Evolutionary conservation across 768 basidiomycete genomes (phyloP), one percentile per base, ranked within the genome.

Genomic region (Boletus fagicola): DNA sequence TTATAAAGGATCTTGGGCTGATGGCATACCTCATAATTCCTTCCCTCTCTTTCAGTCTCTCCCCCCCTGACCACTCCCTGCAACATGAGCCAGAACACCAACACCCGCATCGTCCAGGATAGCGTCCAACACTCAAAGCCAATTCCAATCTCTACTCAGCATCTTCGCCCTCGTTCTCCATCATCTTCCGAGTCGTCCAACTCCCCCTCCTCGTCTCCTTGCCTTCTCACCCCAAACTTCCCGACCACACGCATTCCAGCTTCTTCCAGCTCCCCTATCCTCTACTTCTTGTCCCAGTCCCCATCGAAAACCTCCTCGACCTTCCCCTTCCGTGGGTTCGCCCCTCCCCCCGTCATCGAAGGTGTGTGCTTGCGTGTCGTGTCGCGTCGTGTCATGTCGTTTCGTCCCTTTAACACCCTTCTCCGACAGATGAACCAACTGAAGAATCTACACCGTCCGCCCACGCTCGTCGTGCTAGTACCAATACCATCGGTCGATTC

Each of bases 181-280:
- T 90, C 88, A 44, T 87, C 86, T 7, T 87, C 86, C 0, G 74
- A 76, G 38, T 83, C 85, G 0, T 83, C 83, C 16, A 76, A 74
- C 59, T 83, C 83, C 1, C 73, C 81, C 44, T 77, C 77, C 55
- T 82, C 86, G 1, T 76, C 82, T 13, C 77, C 79, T 3, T 80
- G 82, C 40, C 69, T 80, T 22, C 75, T 75, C 40, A 84, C 84
- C 3, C 86, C 85, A 24, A 67, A 77, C 11, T 60, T 73, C 2
- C 61, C 69, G 12, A 72, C 75, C 2, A 76, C 80, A 3, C 77
- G 77, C 45, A 65, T 84, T 47, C 74, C 77, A 8, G 66, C 79
- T 11, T 83, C 85, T 5, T 82, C 87, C 7, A 80, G 78, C 5
- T 89, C 89, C 4, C 90, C 90, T 46, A 86, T 90, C 53, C 72